These are phyloP conservation scores for Maudiozyma serrabonitensis DNA, from an alignment of 805 yeast species.

Conservation along the genomic window DNA sequence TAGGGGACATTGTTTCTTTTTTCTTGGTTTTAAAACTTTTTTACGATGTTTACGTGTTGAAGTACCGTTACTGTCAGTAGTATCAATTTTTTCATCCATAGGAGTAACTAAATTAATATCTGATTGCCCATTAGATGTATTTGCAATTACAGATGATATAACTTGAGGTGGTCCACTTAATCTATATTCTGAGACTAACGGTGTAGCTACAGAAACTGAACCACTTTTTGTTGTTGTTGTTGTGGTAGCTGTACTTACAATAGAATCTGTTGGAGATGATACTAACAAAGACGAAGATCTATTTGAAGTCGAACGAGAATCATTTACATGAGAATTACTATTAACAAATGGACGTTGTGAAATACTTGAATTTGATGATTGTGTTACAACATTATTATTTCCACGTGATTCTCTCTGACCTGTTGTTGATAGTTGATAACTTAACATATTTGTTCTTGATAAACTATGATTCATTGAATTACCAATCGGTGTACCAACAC, in stretches of 20 bases:
- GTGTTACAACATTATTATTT: background rate
- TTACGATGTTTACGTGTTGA: background rate
- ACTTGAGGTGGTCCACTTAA: background rate
- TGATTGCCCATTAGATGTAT: too few relatives aligned
- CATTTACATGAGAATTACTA: background rate
- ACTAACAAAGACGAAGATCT: background rate
- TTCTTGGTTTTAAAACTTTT: constrained; percentile 37
- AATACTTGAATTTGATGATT: background rate
- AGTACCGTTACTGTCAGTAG: too few relatives aligned
- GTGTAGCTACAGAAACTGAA: background rate
- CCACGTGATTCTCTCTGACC: background rate
- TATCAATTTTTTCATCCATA: too few relatives aligned
- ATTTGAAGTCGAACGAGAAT: background rate
- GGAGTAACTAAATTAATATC: too few relatives aligned
- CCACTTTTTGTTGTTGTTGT: background rate
- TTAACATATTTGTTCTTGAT: background rate
- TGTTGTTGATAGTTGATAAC: constrained; percentile 2
- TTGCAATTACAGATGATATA: background rate
- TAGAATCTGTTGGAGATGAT: background rate
- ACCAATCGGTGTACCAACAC: background rate
- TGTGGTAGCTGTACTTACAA: background rate
- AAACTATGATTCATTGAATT: too few relatives aligned
- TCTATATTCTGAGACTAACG: background rate
- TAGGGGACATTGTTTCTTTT: constrained; percentile 63
- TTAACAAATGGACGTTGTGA: background rate